Conservation (phyloP, 176 grass and related monocot genomes). For the Cenchrus purpureus region DNA sequence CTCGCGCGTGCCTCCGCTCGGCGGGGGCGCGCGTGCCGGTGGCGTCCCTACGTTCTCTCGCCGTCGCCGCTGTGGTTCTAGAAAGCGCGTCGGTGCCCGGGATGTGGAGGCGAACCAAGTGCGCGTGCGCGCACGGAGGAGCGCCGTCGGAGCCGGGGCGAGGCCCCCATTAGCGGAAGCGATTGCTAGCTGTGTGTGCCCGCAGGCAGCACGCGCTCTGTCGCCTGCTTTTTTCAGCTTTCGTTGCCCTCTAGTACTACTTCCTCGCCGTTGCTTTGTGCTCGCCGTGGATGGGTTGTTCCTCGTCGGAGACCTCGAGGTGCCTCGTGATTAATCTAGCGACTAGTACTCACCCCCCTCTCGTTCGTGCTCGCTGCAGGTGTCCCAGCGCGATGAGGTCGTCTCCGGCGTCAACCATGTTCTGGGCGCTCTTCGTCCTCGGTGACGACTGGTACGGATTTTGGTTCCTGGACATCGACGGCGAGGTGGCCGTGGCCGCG, state of each 20-base stretch:
- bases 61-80: no score
- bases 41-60: neutral
- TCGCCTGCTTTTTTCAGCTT: neutral
- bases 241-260: neutral
- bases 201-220: neutral
- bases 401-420: constrained; percentile 57
- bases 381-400: neutral
- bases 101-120: neutral
- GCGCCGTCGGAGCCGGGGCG: neutral
- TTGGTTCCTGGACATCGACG: constrained; percentile 53
- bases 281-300: neutral
- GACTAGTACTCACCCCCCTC: neutral
- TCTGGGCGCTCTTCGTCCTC: constrained; percentile 97
- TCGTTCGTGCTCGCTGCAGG: constrained; percentile 10
- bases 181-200: neutral
- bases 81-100: neutral
- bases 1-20: neutral
- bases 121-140: neutral
- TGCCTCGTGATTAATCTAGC: neutral
- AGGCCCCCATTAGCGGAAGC: neutral
- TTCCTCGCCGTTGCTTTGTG: neutral
- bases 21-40: neutral
- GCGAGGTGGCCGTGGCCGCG: constrained; percentile 39
- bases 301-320: neutral
- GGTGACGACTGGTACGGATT: constrained; percentile 82